phyloP scores from a whole-genome alignment of 108 stramenopile species.

The Cyclostephanos invisitatus region DNA sequence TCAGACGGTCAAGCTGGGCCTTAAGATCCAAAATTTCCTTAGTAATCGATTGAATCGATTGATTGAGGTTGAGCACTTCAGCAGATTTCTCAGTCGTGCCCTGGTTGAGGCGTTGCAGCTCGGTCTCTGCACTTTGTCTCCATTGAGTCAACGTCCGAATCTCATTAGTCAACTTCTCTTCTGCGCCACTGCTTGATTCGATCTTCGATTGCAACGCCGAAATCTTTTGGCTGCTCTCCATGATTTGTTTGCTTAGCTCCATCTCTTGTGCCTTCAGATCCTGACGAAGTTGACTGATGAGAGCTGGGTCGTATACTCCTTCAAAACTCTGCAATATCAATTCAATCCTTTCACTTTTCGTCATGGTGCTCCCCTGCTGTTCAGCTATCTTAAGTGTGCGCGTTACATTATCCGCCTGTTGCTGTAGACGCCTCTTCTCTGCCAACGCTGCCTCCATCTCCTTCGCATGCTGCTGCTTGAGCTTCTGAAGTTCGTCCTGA shows the following conservation, averaged over 20 bases:
- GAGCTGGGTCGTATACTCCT: slow-evolving; percentile 28
- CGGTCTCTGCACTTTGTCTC: slow-evolving; percentile 32
- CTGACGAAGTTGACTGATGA: slow-evolving; percentile 23
- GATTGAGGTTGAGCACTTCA: slow-evolving; percentile 24
- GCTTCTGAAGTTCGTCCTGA: slow-evolving; percentile 22
- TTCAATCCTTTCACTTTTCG: slow-evolving; percentile 31
- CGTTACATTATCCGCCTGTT: slow-evolving; percentile 23
- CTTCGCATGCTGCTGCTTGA: slow-evolving; percentile 35
- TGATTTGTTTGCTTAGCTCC: slow-evolving; percentile 31
- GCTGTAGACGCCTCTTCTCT: slow-evolving; percentile 28
- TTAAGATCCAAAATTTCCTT: slow-evolving; percentile 25
- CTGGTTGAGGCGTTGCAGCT: slow-evolving; percentile 13
- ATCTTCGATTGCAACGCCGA: slow-evolving; percentile 28
- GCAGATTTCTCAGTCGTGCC: slow-evolving; percentile 21
- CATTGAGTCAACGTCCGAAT: slow-evolving; percentile 24
- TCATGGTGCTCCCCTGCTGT: slow-evolving; percentile 9
- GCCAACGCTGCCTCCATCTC: slow-evolving; percentile 33
- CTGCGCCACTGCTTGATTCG: slow-evolving; percentile 19
- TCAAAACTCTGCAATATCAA: slow-evolving; percentile 32
- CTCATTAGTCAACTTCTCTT: slow-evolving; percentile 26
- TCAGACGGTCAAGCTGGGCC: slow-evolving; percentile 24
- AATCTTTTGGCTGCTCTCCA: slow-evolving; percentile 25
- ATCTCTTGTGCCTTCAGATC: slow-evolving; percentile 28
- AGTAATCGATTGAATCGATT: slow-evolving; percentile 16
- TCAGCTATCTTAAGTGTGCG: slow-evolving; percentile 13